phyloP scores from a whole-genome alignment of 2,329 filamentous ascomycete species.

The Gremmenia infestans region DNA sequence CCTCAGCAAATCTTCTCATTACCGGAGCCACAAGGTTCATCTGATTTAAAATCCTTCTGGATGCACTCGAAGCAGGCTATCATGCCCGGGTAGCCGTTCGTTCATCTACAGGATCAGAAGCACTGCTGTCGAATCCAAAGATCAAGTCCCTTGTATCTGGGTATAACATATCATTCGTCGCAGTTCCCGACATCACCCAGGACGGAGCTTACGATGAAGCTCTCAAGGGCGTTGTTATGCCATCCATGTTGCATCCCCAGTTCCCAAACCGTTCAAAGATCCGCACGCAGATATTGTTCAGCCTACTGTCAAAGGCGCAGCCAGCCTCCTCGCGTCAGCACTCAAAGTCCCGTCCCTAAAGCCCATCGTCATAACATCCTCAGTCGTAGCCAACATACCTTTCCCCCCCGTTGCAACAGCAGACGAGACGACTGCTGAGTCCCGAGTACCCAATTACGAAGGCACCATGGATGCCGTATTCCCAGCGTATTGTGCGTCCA shows the following conservation, averaged over 20 bases:
- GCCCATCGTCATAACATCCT: conserved; percentile 24
- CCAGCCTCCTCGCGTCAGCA: conserved; percentile 17
- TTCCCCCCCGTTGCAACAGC: conserved; percentile 12
- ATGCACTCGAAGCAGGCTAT: conserved; percentile 16
- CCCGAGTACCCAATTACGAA: conserved; percentile 7
- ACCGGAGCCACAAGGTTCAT: conserved; percentile 22
- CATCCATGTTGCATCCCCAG: conserved; percentile 15
- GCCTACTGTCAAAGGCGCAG: conserved; percentile 17
- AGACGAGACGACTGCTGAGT: conserved; percentile 14
- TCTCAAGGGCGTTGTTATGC: conserved; percentile 10
- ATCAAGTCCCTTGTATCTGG: conserved; percentile 13
- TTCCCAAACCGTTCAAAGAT: conserved; percentile 1
- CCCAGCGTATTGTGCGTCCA: conserved; percentile 30
- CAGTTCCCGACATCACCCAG: conserved; percentile 14
- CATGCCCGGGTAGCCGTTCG: conserved; percentile 17
- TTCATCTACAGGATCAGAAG: conserved; percentile 12
- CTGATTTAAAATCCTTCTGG: conserved; percentile 15
- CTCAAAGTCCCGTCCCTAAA: conserved; percentile 15
- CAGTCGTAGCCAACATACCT: conserved; percentile 22
- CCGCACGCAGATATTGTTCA: conserved; percentile 12
- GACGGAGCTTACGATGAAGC: conserved; percentile 7
- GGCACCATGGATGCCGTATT: conserved; percentile 12
- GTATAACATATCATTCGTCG: not conserved
- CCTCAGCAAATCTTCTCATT: conserved; percentile 2
- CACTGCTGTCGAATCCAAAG: conserved; percentile 29